These are phyloP conservation scores for Trichoderma lentiforme DNA, from an alignment of 2,329 filamentous ascomycete species.

Conservation along the genomic window DNA sequence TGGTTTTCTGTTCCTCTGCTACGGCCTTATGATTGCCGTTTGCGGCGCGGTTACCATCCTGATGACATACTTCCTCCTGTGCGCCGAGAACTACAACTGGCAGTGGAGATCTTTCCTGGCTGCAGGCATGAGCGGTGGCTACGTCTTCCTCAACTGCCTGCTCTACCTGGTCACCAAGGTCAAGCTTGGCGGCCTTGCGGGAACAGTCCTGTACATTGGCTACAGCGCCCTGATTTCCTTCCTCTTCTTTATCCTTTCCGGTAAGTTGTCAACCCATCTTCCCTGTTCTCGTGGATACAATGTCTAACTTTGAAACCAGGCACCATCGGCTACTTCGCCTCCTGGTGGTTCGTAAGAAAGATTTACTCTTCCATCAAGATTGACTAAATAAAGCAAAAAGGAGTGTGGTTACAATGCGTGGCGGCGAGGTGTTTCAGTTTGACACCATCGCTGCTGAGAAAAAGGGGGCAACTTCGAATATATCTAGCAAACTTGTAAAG, in stretches of 20 bases:
- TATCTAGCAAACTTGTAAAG: constrained; percentile 27
- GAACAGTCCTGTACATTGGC: constrained; percentile 86
- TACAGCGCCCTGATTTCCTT: constrained; percentile 89
- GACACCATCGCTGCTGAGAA: not conserved
- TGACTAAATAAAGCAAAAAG: constrained; percentile 53
- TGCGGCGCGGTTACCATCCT: constrained; percentile 88
- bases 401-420: not conserved
- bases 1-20: constrained; percentile 96
- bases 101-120: constrained; percentile 95
- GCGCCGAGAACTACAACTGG: constrained; percentile 97
- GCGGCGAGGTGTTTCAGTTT: not conserved
- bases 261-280: constrained; percentile 51
- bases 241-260: constrained; percentile 89
- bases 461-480: not conserved
- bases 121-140: constrained; percentile 83
- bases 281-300: not conserved
- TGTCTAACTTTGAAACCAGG: constrained; percentile 50
- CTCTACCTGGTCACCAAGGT: constrained; percentile 89
- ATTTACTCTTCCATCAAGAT: constrained; percentile 99
- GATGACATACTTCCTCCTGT: constrained; percentile 94
- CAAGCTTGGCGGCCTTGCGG: constrained; percentile 78
- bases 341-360: constrained; percentile 88
- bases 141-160: constrained; percentile 88
- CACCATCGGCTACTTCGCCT: constrained; percentile 91
- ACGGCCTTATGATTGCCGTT: constrained; percentile 94